Percentiles rank a stretch among this genome's conserved stretches.
Evolutionary conservation across 2,329 filamentous ascomycete species (phyloP).

Genomic region (Capronia americana): DNA sequence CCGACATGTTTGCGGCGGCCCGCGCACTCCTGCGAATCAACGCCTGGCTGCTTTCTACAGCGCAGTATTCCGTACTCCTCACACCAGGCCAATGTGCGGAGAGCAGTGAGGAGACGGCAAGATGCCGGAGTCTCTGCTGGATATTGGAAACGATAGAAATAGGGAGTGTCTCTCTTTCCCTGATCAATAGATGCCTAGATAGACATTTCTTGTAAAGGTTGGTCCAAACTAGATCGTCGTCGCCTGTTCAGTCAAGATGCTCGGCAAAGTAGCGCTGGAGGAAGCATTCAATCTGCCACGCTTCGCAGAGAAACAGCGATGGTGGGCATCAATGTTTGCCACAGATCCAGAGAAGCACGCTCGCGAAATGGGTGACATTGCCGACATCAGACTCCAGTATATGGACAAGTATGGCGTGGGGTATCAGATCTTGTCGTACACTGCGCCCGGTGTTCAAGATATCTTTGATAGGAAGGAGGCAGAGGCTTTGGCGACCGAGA

Average conservation of each 20-base stretch:
- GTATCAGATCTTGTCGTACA: conserved; percentile 42
- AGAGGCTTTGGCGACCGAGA: conserved; percentile 39
- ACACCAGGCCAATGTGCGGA: neutral
- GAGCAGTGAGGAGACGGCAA: conserved; percentile 1
- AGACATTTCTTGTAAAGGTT: neutral
- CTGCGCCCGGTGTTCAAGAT: conserved; percentile 42
- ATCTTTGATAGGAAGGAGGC: conserved; percentile 40
- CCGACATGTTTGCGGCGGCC: neutral
- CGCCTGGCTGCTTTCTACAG: neutral
- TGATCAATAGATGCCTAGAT: neutral
- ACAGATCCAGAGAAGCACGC: conserved; percentile 65
- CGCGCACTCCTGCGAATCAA: conserved; percentile 5
- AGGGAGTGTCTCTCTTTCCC: neutral
- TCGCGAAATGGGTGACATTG: conserved; percentile 56
- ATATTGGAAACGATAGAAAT: neutral
- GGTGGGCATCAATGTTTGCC: conserved; percentile 68
- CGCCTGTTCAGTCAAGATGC: conserved; percentile 16
- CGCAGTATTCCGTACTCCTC: neutral
- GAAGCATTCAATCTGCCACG: conserved; percentile 49
- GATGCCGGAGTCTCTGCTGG: neutral
- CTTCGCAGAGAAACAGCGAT: conserved; percentile 63
- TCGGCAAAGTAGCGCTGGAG: conserved; percentile 61
- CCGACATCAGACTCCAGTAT: conserved; percentile 33
- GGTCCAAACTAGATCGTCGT: neutral
- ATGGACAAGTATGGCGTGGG: conserved; percentile 42